A percentile compares a stretch with the other conserved stretches of the same genome.
phyloP scores from a whole-genome alignment of 2,329 filamentous ascomycete genomes.

The Clathrospora elynae region DNA sequence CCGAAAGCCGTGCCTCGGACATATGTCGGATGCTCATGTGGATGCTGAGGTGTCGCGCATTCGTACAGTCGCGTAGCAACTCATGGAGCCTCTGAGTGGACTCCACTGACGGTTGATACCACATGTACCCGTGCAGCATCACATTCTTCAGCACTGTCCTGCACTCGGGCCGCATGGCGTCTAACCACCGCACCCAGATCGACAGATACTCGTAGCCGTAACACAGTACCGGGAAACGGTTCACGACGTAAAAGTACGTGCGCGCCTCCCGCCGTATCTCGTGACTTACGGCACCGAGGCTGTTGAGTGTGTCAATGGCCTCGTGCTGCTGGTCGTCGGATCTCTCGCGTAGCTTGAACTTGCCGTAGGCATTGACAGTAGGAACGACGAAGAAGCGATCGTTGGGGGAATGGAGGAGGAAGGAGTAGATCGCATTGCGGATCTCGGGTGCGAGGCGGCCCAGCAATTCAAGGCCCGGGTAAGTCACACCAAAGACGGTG shows the following conservation, averaged over 20 bases:
- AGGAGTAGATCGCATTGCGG: neutral
- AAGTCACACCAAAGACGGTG: no score
- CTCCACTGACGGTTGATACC: neutral
- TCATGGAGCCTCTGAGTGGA: constrained; percentile 1
- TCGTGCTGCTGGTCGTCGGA: neutral
- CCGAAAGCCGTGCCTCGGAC: neutral
- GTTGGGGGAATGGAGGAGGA: neutral
- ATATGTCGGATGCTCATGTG: constrained; percentile 4
- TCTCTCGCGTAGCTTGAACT: neutral
- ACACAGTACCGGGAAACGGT: neutral
- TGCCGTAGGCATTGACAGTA: neutral
- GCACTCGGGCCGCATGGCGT: constrained; percentile 3
- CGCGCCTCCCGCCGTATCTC: constrained; percentile 2
- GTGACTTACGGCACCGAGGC: neutral
- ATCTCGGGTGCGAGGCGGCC: neutral
- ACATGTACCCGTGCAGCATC: constrained; percentile 8
- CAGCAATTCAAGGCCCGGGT: no score
- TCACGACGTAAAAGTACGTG: constrained; percentile 7
- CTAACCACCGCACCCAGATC: constrained; percentile 7
- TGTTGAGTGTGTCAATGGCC: neutral
- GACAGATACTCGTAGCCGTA: constrained; percentile 10
- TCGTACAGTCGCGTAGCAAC: constrained; percentile 1
- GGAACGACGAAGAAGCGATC: neutral
- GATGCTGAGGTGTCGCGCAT: constrained; percentile 1
- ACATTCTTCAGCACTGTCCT: constrained; percentile 1